Percentiles rank a stretch among this genome's conserved stretches.
These are phyloP conservation scores for Irineochytrium annulatum DNA, from an alignment of 192 early-diverging fungal species.

Conservation along the genomic window DNA sequence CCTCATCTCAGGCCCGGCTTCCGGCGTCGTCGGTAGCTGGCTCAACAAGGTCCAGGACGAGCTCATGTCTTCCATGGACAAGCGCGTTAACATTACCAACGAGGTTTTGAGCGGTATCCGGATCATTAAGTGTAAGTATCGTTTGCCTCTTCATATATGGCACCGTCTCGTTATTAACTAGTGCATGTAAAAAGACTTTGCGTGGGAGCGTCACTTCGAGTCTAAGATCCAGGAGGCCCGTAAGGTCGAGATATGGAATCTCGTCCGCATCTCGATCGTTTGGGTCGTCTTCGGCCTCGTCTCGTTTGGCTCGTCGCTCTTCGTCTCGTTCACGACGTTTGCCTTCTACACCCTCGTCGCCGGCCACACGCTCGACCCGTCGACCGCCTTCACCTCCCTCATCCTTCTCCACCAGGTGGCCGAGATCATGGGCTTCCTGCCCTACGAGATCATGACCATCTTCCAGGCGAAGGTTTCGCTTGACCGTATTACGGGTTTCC, in stretches of 20 bases:
- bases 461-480: slow-evolving; percentile 50
- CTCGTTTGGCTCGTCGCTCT: slow-evolving; percentile 7
- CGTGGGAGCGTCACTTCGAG: slow-evolving; percentile 36
- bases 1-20: slow-evolving; percentile 19
- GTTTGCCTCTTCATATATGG: too few species aligned
- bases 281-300: slow-evolving; percentile 14
- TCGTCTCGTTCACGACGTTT: slow-evolving; percentile 49
- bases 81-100: slow-evolving; percentile 74
- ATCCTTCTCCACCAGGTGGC: slow-evolving; percentile 23
- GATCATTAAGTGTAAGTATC: slow-evolving; percentile 39
- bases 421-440: slow-evolving; percentile 18
- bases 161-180: too few species aligned
- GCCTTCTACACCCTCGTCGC: slow-evolving; percentile 40
- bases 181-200: too few species aligned
- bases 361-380: slow-evolving; percentile 34
- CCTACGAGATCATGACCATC: slow-evolving; percentile 27
- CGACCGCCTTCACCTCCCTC: slow-evolving; percentile 44
- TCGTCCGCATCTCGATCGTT: slow-evolving; percentile 14
- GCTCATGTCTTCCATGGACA: slow-evolving; percentile 49
- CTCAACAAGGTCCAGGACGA: slow-evolving; percentile 26
- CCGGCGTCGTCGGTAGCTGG: slow-evolving; percentile 18
- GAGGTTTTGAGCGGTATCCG: slow-evolving; percentile 77
- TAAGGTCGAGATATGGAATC: slow-evolving; percentile 21
- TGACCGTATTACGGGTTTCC: slow-evolving; percentile 37
- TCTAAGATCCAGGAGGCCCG: slow-evolving; percentile 25